Base-by-base conservation (phyloP, 257 asterid species). In the Salvia hispanica region DNA sequence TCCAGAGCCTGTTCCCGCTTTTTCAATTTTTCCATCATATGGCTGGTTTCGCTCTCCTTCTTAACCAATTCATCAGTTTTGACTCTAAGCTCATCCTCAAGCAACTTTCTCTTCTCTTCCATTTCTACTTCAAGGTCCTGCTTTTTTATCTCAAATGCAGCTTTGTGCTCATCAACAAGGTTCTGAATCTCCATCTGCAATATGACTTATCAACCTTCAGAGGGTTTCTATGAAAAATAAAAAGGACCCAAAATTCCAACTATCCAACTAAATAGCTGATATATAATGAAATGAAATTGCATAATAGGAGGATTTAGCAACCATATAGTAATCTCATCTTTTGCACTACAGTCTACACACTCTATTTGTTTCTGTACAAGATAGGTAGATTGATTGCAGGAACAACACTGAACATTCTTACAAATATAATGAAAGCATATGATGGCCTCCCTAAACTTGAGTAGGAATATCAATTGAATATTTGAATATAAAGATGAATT, bases 151-250 rank as follows among this genome's bases (percentile, higher is more conserved):
- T 79, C 94, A 70, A 83, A 77, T 50, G 82, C 71, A 33, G 81
- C 67, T 62, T 84, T 77, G 75, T 84, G 88, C 67, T 77, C 83
- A 65, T 88, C 94, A 18, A 91, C 79, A 73, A 86, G 76, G 78
- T 73, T 82, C 79, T 88, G 91, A 67, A 91, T 81, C 82, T 88
- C 97, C 73, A 86, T 89, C 96, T 91, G 75, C 44, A 71, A 75
- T 13, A 62, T 53, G 67, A 68, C 55, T 59, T 53, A 51, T 54
- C 4, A 66, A 62, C 21, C 31, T 43, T 42, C 46, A 13, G 48
- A 4, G 57, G 60, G 60, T 4, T 18, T 47, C 56, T 69, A 63
- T 46, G 6, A 31, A 15, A 52, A 44, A 69, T 28, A 9, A 16
- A 68, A 58, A 9, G 2, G 45, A 40, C 16, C 11, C 28, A 44